These are phyloP conservation scores for Lycium barbarum DNA, from an alignment of 257 asterid genomes.

Conservation along the genomic window DNA sequence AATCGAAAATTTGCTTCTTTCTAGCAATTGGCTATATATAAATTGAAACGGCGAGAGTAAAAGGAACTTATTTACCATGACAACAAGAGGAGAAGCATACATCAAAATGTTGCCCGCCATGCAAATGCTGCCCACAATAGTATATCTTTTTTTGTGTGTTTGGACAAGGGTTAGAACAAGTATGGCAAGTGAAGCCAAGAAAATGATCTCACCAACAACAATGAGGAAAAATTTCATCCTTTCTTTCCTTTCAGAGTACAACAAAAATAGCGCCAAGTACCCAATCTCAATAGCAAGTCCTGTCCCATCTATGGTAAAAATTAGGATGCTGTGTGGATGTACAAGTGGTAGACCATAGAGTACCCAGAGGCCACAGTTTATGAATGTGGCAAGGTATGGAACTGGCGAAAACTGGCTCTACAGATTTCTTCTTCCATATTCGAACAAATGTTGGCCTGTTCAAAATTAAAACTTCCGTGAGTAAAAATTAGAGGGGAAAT, in stretches of 20 bases:
- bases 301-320: constrained; percentile 70
- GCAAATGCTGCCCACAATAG: constrained; percentile 69
- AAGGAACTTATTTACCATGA: constrained; percentile 56
- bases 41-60: too few relatives aligned
- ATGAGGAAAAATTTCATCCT: constrained; percentile 46
- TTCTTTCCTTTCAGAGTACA: constrained; percentile 49
- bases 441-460: constrained; percentile 65
- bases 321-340: constrained; percentile 74
- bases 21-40: background rate
- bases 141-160: constrained; percentile 53
- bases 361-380: constrained; percentile 81
- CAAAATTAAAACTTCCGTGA: background rate
- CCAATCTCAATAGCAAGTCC: constrained; percentile 67
- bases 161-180: constrained; percentile 53
- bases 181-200: constrained; percentile 55
- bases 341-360: constrained; percentile 80
- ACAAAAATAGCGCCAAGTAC: constrained; percentile 49
- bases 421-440: constrained; percentile 71
- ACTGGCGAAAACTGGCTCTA: constrained; percentile 73
- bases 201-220: constrained; percentile 52
- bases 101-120: constrained; percentile 68
- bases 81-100: constrained; percentile 82
- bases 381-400: constrained; percentile 78
- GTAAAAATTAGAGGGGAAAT: background rate
- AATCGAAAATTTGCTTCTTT: too few relatives aligned